phyloP scores from a whole-genome alignment of 495 filamentous ascomycete genomes.

The Lasiosphaeria hispida region DNA sequence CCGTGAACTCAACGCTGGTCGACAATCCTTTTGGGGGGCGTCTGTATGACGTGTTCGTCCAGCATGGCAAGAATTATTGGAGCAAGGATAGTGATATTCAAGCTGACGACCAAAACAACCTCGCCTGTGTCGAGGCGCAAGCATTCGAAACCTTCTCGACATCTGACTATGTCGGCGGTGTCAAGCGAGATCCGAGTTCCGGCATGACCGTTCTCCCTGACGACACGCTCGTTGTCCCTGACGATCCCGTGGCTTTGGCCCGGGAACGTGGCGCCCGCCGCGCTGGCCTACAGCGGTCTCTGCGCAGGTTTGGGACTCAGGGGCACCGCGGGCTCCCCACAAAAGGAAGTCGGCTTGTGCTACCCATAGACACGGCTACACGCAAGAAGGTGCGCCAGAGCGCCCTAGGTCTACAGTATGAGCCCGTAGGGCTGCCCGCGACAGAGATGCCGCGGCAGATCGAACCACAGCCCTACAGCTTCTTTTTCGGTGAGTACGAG shows the following conservation, averaged over 20 bases:
- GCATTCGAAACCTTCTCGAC: slow-evolving; percentile 8
- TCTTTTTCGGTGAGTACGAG: slow-evolving; percentile 9
- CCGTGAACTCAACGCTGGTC: slow-evolving; percentile 19
- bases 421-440: slow-evolving; percentile 1
- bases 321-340: slow-evolving; percentile 22
- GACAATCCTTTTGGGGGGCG: neutral
- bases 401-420: slow-evolving; percentile 17
- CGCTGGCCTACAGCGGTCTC: slow-evolving; percentile 38
- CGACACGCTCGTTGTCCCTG: neutral
- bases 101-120: slow-evolving; percentile 3
- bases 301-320: slow-evolving; percentile 27
- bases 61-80: slow-evolving; percentile 8
- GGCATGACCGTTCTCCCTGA: slow-evolving; percentile 15
- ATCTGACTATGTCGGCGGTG: neutral
- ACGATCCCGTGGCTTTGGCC: slow-evolving; percentile 14
- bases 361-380: slow-evolving; percentile 23
- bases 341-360: slow-evolving; percentile 28
- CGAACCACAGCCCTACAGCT: slow-evolving; percentile 22
- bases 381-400: neutral
- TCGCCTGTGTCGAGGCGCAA: slow-evolving; percentile 13
- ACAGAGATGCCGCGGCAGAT: slow-evolving; percentile 11
- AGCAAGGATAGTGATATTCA: neutral
- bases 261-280: slow-evolving; percentile 37
- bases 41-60: neutral
- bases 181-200: slow-evolving; percentile 11